These are phyloP conservation scores for Auricularia sp. DNA, from an alignment of 768 basidiomycete genomes.

Conservation along the genomic window DNA sequence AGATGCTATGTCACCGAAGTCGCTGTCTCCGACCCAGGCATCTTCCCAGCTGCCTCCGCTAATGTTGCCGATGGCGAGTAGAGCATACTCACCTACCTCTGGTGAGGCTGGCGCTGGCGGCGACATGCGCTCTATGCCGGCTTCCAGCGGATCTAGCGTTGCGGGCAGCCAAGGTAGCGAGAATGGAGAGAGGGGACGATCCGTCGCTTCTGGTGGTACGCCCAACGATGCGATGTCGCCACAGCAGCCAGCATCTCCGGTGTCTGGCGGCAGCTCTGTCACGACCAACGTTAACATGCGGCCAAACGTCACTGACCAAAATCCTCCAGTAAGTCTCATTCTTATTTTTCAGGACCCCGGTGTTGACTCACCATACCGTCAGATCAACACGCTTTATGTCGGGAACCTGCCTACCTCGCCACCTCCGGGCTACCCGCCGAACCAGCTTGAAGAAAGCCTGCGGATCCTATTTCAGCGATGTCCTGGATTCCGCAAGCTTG, in stretches of 20 bases:
- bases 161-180: slow-evolving; percentile 27
- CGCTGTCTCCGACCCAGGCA: background rate
- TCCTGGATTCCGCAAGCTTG: slow-evolving; percentile 83
- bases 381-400: slow-evolving; percentile 99
- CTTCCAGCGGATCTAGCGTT: slow-evolving; percentile 34
- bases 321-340: slow-evolving; percentile 66
- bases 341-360: background rate
- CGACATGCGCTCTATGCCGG: slow-evolving; percentile 19
- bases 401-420: slow-evolving; percentile 86
- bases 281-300: slow-evolving; percentile 7
- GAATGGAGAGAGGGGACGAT: background rate
- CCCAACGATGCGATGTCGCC: background rate
- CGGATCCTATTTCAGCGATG: slow-evolving; percentile 71
- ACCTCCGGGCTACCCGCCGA: slow-evolving; percentile 60
- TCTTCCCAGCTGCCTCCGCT: background rate
- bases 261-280: slow-evolving; percentile 47
- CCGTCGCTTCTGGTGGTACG: background rate
- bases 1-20: background rate
- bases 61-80: background rate
- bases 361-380: slow-evolving; percentile 7
- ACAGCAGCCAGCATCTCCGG: slow-evolving; percentile 69
- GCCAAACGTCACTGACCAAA: slow-evolving; percentile 59
- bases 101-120: background rate
- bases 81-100: background rate
- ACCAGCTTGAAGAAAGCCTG: slow-evolving; percentile 79